Percentiles rank a stretch among this genome's conserved stretches.
These are phyloP conservation scores for Pseudonectria foliicola DNA, from an alignment of 2,329 filamentous ascomycete species.

Conservation along the genomic window DNA sequence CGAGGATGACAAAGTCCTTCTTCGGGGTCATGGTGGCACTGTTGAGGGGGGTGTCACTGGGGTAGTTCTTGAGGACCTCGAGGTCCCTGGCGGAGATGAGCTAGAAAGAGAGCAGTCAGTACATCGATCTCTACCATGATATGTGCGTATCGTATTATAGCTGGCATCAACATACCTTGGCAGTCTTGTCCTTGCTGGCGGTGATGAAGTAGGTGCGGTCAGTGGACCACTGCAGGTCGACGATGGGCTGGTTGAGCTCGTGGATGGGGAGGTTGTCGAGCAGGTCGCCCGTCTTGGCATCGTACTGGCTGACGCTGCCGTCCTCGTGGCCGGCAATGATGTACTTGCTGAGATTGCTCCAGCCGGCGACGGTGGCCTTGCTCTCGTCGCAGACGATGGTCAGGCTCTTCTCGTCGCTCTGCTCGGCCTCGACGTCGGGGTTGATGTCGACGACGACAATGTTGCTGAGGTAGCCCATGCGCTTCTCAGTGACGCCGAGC, in stretches of 20 bases:
- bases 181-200: slow-evolving; percentile 93
- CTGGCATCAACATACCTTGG: slow-evolving; percentile 55
- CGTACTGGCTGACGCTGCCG: slow-evolving; percentile 83
- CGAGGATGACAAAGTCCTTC: slow-evolving; percentile 96
- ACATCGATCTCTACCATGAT: background rate
- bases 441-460: slow-evolving; percentile 90
- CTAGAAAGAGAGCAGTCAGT: slow-evolving; percentile 29
- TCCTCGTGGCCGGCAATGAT: slow-evolving; percentile 98
- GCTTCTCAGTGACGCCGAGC: slow-evolving; percentile 95
- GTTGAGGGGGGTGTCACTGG: slow-evolving; percentile 91
- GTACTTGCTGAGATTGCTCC: slow-evolving; percentile 90
- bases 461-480: slow-evolving; percentile 90
- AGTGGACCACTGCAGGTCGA: slow-evolving; percentile 87
- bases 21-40: slow-evolving; percentile 88
- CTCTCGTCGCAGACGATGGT: slow-evolving; percentile 91
- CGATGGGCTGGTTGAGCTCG: slow-evolving; percentile 75
- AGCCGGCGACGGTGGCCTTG: slow-evolving; percentile 96
- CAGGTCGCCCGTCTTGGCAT: slow-evolving; percentile 84
- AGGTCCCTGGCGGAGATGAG: slow-evolving; percentile 82
- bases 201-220: slow-evolving; percentile 99
- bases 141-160: background rate
- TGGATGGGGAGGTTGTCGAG: slow-evolving; percentile 76
- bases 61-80: slow-evolving; percentile 86
- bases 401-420: slow-evolving; percentile 74
- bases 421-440: slow-evolving; percentile 73